phyloP scores from a whole-genome alignment of 2,329 filamentous ascomycete species.

The Shiraia bambusicola region DNA sequence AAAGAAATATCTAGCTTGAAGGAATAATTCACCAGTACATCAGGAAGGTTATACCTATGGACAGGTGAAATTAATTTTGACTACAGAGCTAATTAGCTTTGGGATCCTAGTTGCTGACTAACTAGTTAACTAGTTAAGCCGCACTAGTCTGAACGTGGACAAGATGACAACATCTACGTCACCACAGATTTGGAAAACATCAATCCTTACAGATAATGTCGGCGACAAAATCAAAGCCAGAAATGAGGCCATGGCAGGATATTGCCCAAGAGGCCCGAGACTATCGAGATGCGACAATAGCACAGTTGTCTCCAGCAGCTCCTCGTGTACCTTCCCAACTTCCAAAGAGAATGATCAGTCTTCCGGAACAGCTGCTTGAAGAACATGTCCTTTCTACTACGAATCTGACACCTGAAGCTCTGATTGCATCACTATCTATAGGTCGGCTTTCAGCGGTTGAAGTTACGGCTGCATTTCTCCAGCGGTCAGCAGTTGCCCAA shows the following conservation, averaged over 20 bases:
- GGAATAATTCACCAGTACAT: too few species aligned
- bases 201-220: too few species aligned
- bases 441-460: slow-evolving; percentile 25
- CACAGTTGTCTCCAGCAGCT: slow-evolving; percentile 14
- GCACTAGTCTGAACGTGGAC: too few species aligned
- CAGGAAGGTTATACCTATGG: too few species aligned
- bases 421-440: slow-evolving; percentile 17
- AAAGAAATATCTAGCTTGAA: not conserved
- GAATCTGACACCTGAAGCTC: slow-evolving; percentile 18
- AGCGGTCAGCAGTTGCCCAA: slow-evolving; percentile 29
- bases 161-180: too few species aligned
- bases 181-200: too few species aligned
- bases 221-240: slow-evolving; percentile 7
- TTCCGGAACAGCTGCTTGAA: slow-evolving; percentile 22
- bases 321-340: slow-evolving; percentile 23
- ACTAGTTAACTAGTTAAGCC: too few species aligned
- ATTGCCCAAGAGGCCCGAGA: slow-evolving; percentile 29
- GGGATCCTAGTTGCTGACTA: too few species aligned
- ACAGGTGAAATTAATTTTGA: too few species aligned
- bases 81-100: too few species aligned
- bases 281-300: slow-evolving; percentile 30
- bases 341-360: slow-evolving; percentile 20
- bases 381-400: slow-evolving; percentile 19
- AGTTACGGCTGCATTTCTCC: slow-evolving; percentile 31
- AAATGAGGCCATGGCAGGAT: slow-evolving; percentile 23